A percentile compares a stretch with the other conserved stretches of the same genome.
Evolutionary conservation across 208 protist species (phyloP).

Genomic region (Strigomonas culicis): DNA sequence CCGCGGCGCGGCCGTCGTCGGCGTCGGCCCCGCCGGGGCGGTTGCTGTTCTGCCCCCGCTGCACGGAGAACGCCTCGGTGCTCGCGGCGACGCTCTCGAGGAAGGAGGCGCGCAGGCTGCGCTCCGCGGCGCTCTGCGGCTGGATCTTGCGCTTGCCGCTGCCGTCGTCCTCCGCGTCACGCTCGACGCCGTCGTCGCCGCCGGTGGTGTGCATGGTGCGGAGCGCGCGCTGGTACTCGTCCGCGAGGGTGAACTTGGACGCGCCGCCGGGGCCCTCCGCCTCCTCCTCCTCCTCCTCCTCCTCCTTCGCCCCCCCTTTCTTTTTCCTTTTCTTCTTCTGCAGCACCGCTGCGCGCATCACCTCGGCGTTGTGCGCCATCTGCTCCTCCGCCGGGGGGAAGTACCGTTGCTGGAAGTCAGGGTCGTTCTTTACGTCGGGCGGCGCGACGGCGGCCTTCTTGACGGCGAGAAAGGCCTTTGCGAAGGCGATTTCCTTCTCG

Average conservation of each 20-base stretch:
- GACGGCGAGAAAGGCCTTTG: slow-evolving; percentile 71
- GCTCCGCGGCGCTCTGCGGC: slow-evolving; percentile 64
- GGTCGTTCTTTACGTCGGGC: background rate
- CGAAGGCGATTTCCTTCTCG: slow-evolving; percentile 79
- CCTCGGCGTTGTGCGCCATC: slow-evolving; percentile 49
- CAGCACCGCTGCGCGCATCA: slow-evolving; percentile 44
- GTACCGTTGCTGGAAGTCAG: slow-evolving; percentile 38
- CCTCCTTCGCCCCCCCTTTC: background rate
- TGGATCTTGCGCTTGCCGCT: slow-evolving; percentile 22
- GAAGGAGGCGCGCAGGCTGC: slow-evolving; percentile 63
- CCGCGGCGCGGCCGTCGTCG: slow-evolving; percentile 6
- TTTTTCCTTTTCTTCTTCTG: slow-evolving; percentile 31
- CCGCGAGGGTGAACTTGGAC: slow-evolving; percentile 62
- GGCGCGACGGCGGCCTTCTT: slow-evolving; percentile 48
- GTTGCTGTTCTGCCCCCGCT: background rate
- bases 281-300: slow-evolving; percentile 16
- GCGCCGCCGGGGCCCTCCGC: slow-evolving; percentile 1
- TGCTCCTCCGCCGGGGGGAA: slow-evolving; percentile 77
- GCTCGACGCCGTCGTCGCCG: slow-evolving; percentile 17
- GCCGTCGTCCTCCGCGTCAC: slow-evolving; percentile 24
- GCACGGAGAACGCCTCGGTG: slow-evolving; percentile 29
- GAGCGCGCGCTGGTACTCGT: slow-evolving; percentile 79
- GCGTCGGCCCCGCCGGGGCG: background rate
- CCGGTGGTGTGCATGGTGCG: slow-evolving; percentile 8
- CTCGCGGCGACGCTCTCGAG: slow-evolving; percentile 55